Percentiles rank a stretch among this genome's conserved stretches.
phyloP scores from a whole-genome alignment of 305 asterid genomes.

The Petunia hybrid region DNA sequence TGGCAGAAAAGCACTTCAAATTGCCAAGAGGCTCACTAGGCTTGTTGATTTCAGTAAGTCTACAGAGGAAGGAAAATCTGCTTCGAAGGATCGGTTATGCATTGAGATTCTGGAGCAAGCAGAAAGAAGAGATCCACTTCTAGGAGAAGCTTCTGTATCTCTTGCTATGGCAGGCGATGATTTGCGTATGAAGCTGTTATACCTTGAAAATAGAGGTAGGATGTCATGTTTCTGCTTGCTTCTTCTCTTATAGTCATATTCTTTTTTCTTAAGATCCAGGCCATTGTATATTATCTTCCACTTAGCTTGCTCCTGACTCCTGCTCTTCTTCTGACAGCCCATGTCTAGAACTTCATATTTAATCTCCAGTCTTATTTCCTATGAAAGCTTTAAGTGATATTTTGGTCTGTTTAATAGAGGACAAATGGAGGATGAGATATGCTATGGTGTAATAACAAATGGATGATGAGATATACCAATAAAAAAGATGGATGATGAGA shows the following conservation, averaged over 20 bases:
- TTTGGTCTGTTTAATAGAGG: conserved; percentile 14
- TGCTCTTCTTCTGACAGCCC: conserved; percentile 22
- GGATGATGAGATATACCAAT: too few species aligned
- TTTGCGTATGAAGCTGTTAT: conserved; percentile 73
- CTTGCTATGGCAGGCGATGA: conserved; percentile 98
- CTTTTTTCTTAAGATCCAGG: conserved; percentile 14
- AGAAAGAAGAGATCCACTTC: conserved; percentile 84
- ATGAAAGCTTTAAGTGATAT: conserved; percentile 17
- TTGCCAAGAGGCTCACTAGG: conserved; percentile 85
- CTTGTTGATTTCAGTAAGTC: conserved; percentile 66
- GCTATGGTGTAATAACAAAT: too few species aligned
- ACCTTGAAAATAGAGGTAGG: conserved; percentile 95
- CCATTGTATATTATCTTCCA: background rate
- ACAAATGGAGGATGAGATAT: conserved; percentile 8
- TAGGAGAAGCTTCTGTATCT: conserved; percentile 92
- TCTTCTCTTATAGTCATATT: conserved; percentile 17
- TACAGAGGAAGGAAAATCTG: conserved; percentile 74
- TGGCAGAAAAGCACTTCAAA: conserved; percentile 94
- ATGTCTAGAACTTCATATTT: background rate
- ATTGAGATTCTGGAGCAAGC: conserved; percentile 97
- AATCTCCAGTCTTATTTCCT: background rate
- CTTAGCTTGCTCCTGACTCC: background rate
- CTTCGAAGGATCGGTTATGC: conserved; percentile 84
- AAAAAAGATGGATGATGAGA: too few species aligned
- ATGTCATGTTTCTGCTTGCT: conserved; percentile 12